Conservation (phyloP, 192 early-diverging fungal species). For the Coemansia sp. region DNA sequence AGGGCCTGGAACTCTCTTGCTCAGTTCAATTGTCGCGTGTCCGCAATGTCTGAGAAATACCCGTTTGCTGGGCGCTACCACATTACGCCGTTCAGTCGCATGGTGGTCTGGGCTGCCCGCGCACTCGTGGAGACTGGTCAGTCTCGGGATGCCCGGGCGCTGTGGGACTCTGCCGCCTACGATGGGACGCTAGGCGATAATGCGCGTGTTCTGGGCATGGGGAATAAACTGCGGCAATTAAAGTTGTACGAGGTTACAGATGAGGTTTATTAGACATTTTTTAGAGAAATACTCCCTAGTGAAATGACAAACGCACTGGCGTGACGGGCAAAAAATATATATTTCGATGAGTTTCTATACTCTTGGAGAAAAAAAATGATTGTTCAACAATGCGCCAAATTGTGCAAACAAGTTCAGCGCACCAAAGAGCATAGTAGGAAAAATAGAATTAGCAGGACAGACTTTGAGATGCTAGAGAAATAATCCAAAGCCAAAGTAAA, state of each 20-base stretch:
- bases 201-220: slow-evolving; percentile 15
- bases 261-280: not conserved
- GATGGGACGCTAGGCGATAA: slow-evolving; percentile 9
- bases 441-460: no score
- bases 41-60: not conserved
- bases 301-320: no score
- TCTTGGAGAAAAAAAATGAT: no score
- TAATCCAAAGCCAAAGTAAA: no score
- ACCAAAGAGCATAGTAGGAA: no score
- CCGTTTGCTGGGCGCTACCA: slow-evolving; percentile 3
- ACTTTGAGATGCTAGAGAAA: no score
- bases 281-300: no score
- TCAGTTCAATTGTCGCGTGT: slow-evolving; percentile 17
- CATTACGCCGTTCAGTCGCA: slow-evolving; percentile 24
- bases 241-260: not conserved
- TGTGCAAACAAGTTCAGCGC: no score
- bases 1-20: slow-evolving; percentile 17
- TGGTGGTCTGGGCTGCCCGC: slow-evolving; percentile 35
- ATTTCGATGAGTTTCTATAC: no score
- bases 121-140: slow-evolving; percentile 4
- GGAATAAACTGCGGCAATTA: slow-evolving; percentile 7
- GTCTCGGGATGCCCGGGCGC: slow-evolving; percentile 1
- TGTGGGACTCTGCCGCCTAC: slow-evolving; percentile 20
- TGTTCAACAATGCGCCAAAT: no score
- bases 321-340: no score